Base-by-base conservation (phyloP, 106 monocot species). In the Gastrodia elata region DNA sequence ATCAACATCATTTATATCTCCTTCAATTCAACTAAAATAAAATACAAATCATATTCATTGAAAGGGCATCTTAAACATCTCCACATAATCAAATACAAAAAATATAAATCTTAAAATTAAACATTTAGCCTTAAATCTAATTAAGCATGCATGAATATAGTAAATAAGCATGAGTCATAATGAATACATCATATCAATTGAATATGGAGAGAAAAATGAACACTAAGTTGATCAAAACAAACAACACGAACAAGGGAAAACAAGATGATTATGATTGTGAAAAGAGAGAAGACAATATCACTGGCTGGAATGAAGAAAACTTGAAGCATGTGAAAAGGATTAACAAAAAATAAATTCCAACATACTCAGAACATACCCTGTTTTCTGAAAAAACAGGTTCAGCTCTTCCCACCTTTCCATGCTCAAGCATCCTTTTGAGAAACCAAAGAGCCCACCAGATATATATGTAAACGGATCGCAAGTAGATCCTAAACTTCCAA, bases 391-490 rank as follows among this genome's bases (percentile, higher is more conserved):
- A 64, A 94, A 71, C 75, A 9, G 2, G 64, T 87, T 94, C 16
- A 94, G 71, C 65, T 87, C 79, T 65, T 96, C 95, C 95, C 95
- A 92, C 36, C 92, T 89, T 40, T 8, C 65, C 79, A 86, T 84
- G 82, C 73, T 86, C 72, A 96, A 65, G 71, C 95, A 96, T 49
- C 89, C 95, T 52, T 64, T 52, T 28, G 95, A 85, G 72, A 96
- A 96, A 15, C 91, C 89, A 71, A 96, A 96, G 46, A 96, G 74
- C 2, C 87, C 95, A 64, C 59, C 86, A 32, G 73, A 25, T 33
- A 24, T 77, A 36, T 77, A 77, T 67, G 13, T 26, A 71, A 94
- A 89, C 38, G 86, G 81, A 35, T 72, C 16, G 64, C 94, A 94
- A n/a, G 81, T 81, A 68, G 74, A 7, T 15, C 48, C 82, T 39